Percentiles rank a stretch among this genome's conserved stretches.
These are phyloP conservation scores for Baorangia bicolor DNA, from an alignment of 768 basidiomycete species.

Conservation along the genomic window DNA sequence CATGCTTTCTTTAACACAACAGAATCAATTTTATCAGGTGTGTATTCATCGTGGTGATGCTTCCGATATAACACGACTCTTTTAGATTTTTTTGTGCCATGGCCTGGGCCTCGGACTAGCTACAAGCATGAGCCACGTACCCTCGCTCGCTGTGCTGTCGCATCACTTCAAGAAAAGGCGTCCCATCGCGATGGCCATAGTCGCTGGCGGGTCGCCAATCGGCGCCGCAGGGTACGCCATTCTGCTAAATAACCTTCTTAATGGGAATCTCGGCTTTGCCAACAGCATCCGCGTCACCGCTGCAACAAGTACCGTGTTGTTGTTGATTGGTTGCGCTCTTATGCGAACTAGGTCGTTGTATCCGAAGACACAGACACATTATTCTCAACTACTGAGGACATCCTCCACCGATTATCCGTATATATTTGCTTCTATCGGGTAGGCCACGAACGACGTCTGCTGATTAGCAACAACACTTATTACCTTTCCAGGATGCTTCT, in stretches of 20 bases:
- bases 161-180: conserved; percentile 44
- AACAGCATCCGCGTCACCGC: conserved; percentile 47
- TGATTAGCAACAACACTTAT: not conserved
- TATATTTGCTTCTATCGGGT: conserved; percentile 27
- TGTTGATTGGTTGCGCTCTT: conserved; percentile 33
- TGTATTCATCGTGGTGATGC: conserved; percentile 20
- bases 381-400: conserved; percentile 19
- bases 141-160: conserved; percentile 44
- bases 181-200: conserved; percentile 43
- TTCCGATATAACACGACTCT: conserved; percentile 24
- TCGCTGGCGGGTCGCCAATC: conserved; percentile 36
- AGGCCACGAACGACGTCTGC: not conserved
- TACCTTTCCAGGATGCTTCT: conserved; percentile 12
- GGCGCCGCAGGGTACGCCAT: conserved; percentile 25
- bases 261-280: conserved; percentile 34
- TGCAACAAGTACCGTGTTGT: conserved; percentile 37
- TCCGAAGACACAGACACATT: conserved; percentile 5
- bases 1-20: conserved; percentile 43
- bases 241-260: conserved; percentile 29
- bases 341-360: conserved; percentile 42
- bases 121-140: conserved; percentile 35
- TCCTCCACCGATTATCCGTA: conserved; percentile 24
- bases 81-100: conserved; percentile 35
- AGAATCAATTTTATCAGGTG: conserved; percentile 37
- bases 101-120: conserved; percentile 43